These are phyloP conservation scores for Barbatosphaeria neglecta DNA, from an alignment of 495 filamentous ascomycete species.

Conservation along the genomic window DNA sequence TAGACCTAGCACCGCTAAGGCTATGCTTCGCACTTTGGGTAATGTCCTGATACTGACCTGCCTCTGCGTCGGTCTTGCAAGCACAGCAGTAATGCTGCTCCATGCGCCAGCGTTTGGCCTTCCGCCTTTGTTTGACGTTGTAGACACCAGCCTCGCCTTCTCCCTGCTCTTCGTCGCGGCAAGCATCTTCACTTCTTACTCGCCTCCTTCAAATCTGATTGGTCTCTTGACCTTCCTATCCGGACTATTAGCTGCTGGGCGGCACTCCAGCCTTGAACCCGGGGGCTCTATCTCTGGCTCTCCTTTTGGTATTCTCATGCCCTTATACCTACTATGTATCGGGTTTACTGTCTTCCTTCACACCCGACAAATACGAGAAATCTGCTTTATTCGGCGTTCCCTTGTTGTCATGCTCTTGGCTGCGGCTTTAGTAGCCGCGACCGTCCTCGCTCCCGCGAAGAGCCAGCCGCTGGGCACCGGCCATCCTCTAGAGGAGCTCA, in stretches of 20 bases:
- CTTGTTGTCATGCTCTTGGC: slow-evolving; percentile 21
- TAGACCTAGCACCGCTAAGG: slow-evolving; percentile 31
- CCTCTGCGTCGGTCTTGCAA: slow-evolving; percentile 10
- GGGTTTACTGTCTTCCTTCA: slow-evolving; percentile 30
- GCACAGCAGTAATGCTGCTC: slow-evolving; percentile 3
- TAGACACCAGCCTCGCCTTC: slow-evolving; percentile 26
- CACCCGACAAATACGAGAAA: slow-evolving; percentile 22
- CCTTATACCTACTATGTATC: slow-evolving; percentile 17
- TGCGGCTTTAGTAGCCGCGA: slow-evolving; percentile 15
- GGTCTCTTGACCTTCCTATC: slow-evolving; percentile 25
- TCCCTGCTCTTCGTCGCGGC: slow-evolving; percentile 25
- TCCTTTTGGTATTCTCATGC: slow-evolving; percentile 10
- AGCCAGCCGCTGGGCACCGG: slow-evolving; percentile 3
- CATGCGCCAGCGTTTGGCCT: background rate
- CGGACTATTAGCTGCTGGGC: slow-evolving; percentile 16
- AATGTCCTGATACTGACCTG: slow-evolving; percentile 18
- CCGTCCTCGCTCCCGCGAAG: slow-evolving; percentile 15
- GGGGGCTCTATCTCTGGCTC: slow-evolving; percentile 30
- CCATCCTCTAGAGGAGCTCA: slow-evolving; percentile 42
- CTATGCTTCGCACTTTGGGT: slow-evolving; percentile 25
- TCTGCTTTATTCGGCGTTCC: slow-evolving; percentile 28
- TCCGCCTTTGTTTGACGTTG: slow-evolving; percentile 19
- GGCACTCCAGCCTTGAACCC: slow-evolving; percentile 11
- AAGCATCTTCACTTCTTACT: slow-evolving; percentile 25
- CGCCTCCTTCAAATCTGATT: slow-evolving; percentile 21